Evolutionary conservation across 495 filamentous ascomycete genomes (phyloP), one percentile per base, ranked within the genome.

Genomic region (Pyrenopolyporus hunteri): DNA sequence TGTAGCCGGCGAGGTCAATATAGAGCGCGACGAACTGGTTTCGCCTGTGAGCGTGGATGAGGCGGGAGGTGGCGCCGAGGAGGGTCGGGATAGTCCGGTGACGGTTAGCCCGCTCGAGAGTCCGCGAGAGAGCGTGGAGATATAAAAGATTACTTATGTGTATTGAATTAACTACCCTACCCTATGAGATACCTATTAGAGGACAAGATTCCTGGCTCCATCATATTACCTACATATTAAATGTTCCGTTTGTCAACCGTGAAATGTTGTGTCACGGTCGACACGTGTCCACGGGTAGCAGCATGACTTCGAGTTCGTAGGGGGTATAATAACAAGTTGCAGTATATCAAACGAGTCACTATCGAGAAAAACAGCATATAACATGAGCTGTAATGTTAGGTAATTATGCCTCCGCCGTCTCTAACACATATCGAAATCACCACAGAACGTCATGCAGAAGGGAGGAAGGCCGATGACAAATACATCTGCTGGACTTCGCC

Each of bases 31-130:
- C 9, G 43, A 51, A 3, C 4, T 59, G 16, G 68, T 70, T 13
- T 68, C 64, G 23, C 61, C 68, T 9, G 28, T 70, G 13, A 58
- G 55, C 16, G 36, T 20, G 14, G n/a, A 31, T 16, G 47, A 26
- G 28, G 40, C 11, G 40, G 32, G 11, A 3, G 16, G 28, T 3
- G 42, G 36, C 23, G 36, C 4, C 8, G 35, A 46, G 3, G 57
- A 35, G 13, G 53, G 16, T 6, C 2, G 19, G 25, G 45, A 51
- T 3, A 57, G 31, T 10, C 45, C 26, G 6, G 25, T 31, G 28
- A 44, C 61, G 25, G 58, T 66, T 19, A 69, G 62, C 29, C 62
- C 66, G 33, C 49, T 61, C 11, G 55, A 55, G 28, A 55, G 55
- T 10, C 48, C 25, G 29, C 35, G 49, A 19, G 36, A 23, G 43